A percentile compares a stretch with the other conserved stretches of the same genome.
Conservation (phyloP, 177 flowering plant species). For the Tripterygium wilfordii region DNA sequence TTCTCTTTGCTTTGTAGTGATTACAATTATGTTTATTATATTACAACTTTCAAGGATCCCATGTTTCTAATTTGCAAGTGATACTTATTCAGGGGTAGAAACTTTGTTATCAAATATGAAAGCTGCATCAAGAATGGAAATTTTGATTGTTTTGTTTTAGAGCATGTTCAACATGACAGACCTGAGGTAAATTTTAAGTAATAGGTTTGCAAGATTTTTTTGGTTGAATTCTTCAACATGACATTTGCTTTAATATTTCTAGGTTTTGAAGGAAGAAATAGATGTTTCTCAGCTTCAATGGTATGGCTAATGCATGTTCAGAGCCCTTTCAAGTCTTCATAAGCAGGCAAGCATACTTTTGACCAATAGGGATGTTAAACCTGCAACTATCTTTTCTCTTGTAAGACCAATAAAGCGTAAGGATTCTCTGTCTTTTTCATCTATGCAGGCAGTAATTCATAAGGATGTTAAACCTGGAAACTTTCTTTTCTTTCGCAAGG, state of each 20-base stretch:
- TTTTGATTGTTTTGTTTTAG: slow-evolving; percentile 72
- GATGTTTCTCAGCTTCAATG: slow-evolving; percentile 65
- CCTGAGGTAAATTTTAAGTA: slow-evolving; percentile 66
- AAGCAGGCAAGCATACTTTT: slow-evolving; percentile 51
- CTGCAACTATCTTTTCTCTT: too few species aligned
- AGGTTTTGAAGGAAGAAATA: slow-evolving; percentile 83
- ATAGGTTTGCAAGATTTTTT: neutral
- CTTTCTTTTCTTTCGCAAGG: slow-evolving; percentile 74
- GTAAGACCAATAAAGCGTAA: too few species aligned
- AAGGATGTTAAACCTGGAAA: slow-evolving; percentile 99
- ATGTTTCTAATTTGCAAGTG: too few species aligned
- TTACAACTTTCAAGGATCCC: too few species aligned
- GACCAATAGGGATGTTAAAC: too few species aligned
- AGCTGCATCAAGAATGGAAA: slow-evolving; percentile 63
- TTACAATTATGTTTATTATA: too few species aligned
- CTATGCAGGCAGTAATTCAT: slow-evolving; percentile 72
- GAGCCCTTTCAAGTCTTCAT: slow-evolving; percentile 84
- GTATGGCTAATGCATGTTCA: slow-evolving; percentile 96
- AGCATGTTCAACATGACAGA: slow-evolving; percentile 90
- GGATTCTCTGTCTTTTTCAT: too few species aligned
- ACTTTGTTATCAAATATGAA: slow-evolving; percentile 73
- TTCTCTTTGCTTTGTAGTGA: neutral
- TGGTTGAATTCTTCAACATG: slow-evolving; percentile 7
- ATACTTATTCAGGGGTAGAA: slow-evolving; percentile 62
- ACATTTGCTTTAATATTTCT: slow-evolving; percentile 2